Conservation (phyloP, 2,329 filamentous ascomycete species). For the Xylariomycetidae sp. region DNA sequence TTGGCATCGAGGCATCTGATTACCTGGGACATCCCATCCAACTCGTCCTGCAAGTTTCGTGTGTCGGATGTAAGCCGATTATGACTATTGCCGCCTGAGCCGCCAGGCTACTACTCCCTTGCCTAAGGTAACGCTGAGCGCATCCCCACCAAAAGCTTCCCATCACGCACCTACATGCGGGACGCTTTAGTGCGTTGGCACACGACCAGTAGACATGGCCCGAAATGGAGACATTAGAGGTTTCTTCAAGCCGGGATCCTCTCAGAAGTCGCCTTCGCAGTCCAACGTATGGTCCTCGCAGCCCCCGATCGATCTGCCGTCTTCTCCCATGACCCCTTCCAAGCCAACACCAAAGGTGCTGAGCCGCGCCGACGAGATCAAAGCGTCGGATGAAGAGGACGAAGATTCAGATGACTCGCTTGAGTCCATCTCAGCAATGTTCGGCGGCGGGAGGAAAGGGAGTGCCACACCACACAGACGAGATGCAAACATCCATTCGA, state of each 20-base stretch:
- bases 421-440: constrained; percentile 47
- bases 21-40: too few species aligned
- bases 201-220: constrained; percentile 14
- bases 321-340: constrained; percentile 23
- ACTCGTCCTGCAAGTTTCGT: too few species aligned
- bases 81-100: too few species aligned
- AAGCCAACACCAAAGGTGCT: constrained; percentile 20
- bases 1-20: too few species aligned
- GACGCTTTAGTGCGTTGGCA: neutral
- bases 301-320: constrained; percentile 14
- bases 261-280: neutral
- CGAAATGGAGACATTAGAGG: constrained; percentile 26
- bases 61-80: too few species aligned
- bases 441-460: constrained; percentile 23
- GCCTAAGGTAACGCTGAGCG: too few species aligned
- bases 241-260: constrained; percentile 18
- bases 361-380: constrained; percentile 53
- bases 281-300: neutral
- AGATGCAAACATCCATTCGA: constrained; percentile 21
- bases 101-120: too few species aligned
- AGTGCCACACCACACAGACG: constrained; percentile 15
- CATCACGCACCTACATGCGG: neutral
- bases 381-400: constrained; percentile 69
- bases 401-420: constrained; percentile 51
- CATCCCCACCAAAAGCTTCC: too few species aligned